These are phyloP conservation scores for Quercus glauca DNA, from an alignment of 306 rosid species.

Conservation along the genomic window DNA sequence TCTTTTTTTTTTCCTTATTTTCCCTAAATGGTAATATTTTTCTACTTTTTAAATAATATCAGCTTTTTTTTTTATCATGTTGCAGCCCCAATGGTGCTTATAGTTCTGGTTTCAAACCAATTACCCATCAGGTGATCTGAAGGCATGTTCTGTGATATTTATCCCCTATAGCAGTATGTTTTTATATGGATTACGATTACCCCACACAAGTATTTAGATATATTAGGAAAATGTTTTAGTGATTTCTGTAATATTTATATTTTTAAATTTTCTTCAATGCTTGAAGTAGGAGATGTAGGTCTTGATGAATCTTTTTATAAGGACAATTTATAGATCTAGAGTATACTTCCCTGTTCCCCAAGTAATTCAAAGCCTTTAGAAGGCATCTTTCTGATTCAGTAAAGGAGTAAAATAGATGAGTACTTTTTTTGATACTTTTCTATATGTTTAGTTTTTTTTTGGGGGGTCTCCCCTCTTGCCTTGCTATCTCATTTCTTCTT, in stretches of 20 bases:
- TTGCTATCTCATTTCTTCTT: background rate
- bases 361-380: background rate
- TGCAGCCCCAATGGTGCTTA: slow-evolving; percentile 97
- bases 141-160: slow-evolving; percentile 41
- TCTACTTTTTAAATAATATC: slow-evolving; percentile 14
- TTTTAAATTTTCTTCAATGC: background rate
- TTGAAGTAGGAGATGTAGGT: background rate
- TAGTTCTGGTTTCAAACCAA: slow-evolving; percentile 93
- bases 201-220: background rate
- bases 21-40: background rate
- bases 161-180: background rate
- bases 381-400: background rate
- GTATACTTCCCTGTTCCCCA: background rate
- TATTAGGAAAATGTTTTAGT: background rate
- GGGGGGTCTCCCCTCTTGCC: background rate
- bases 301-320: background rate
- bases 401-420: background rate
- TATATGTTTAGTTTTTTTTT: background rate
- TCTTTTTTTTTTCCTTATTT: background rate
- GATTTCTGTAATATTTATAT: background rate
- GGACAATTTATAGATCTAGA: background rate
- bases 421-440: background rate
- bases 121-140: slow-evolving; percentile 96
- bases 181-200: background rate
- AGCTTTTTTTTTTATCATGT: slow-evolving; percentile 5